Evolutionary conservation across 176 grass and related monocot species (phyloP).

Genomic region (Secale cereale): DNA sequence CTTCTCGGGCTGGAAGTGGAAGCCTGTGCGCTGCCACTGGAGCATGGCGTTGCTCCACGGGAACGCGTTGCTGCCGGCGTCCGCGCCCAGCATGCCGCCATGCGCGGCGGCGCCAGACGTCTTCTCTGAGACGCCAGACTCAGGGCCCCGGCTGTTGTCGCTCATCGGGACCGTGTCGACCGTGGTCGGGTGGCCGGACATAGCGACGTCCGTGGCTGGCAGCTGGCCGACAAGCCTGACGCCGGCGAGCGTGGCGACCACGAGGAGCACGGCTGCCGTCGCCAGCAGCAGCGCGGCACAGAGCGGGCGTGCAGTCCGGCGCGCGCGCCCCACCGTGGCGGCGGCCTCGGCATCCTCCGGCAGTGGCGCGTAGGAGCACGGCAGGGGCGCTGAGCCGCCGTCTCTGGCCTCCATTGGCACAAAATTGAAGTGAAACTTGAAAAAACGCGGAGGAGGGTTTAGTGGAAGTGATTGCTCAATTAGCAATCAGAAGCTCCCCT

Average conservation of each 20-base stretch:
- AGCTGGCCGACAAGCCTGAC: neutral
- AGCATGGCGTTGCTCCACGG: constrained; percentile 90
- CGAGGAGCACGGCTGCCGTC: constrained; percentile 15
- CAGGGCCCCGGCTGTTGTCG: constrained; percentile 26
- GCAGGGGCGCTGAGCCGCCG: neutral
- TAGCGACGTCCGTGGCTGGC: too few relatives aligned
- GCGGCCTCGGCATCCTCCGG: constrained; percentile 19
- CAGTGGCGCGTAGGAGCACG: constrained; percentile 32
- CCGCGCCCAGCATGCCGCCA: neutral
- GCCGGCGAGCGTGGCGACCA: neutral
- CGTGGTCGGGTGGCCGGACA: neutral
- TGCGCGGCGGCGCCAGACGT: neutral
- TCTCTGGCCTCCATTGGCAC: constrained; percentile 31
- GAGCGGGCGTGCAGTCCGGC: neutral
- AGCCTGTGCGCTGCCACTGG: constrained; percentile 80
- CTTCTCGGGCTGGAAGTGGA: constrained; percentile 92
- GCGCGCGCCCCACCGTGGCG: neutral
- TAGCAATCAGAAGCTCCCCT: too few relatives aligned
- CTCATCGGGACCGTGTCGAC: too few relatives aligned
- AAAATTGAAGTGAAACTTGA: too few relatives aligned
- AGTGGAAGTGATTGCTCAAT: too few relatives aligned
- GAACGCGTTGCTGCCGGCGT: constrained; percentile 24
- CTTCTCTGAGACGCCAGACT: constrained; percentile 79
- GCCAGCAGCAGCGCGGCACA: neutral
- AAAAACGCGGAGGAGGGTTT: too few relatives aligned